Conservation (phyloP, 495 filamentous ascomycete species). For the Poronia punctata region DNA sequence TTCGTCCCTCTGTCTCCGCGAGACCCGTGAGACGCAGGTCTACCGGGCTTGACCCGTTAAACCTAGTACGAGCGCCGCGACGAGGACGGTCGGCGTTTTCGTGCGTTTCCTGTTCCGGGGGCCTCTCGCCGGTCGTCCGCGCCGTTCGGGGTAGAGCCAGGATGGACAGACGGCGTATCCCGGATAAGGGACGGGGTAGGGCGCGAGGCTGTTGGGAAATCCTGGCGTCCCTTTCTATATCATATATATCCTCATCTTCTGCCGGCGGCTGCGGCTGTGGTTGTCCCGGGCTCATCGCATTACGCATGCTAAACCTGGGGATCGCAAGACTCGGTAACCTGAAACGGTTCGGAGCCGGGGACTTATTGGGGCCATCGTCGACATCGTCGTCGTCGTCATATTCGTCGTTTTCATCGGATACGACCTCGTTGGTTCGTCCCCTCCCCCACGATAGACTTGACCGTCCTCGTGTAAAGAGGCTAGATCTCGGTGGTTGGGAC, state of each 20-base stretch:
- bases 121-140: constrained; percentile 5
- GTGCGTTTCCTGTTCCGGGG: no score
- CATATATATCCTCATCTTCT: no score
- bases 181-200: no score
- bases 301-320: no score
- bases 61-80: constrained; percentile 17
- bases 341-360: constrained; percentile 33
- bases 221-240: no score
- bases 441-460: constrained; percentile 19
- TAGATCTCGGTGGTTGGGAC: constrained; percentile 24
- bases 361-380: constrained; percentile 36
- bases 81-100: no score
- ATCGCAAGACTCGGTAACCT: constrained; percentile 27
- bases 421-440: constrained; percentile 22
- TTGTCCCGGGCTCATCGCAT: no score
- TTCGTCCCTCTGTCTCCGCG: constrained; percentile 18
- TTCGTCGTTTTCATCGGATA: constrained; percentile 9
- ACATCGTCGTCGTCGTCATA: no score
- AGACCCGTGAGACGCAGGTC: constrained; percentile 28
- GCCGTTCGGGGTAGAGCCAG: constrained; percentile 8
- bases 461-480: constrained; percentile 28
- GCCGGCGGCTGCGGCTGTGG: no score
- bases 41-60: constrained; percentile 29
- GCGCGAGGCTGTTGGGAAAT: no score
- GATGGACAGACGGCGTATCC: constrained; percentile 7